Base-by-base conservation (phyloP, 83 land plant species). In the Picea engelmannii region DNA sequence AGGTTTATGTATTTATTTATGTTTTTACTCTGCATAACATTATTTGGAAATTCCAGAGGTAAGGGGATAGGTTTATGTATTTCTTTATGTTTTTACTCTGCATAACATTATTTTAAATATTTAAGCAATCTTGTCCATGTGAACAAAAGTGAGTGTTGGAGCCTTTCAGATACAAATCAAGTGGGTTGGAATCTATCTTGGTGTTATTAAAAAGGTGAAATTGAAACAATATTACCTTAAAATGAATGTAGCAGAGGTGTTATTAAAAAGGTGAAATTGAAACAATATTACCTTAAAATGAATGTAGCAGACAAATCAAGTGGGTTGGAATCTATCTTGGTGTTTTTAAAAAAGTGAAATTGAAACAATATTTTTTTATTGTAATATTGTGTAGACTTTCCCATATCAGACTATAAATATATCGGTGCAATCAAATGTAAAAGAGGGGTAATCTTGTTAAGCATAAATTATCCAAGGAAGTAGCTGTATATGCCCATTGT, bases 161-260 rank as follows among this genome's bases (percentile, higher is more conserved):
- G 92, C 92, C 55, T 98, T 94, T 84, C 94, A 42, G 92, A 82
- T 97, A 94, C 86, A 86, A 88, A 76, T 96, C 99, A 66, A 94
- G 98, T 82, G 93, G 92, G 8, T 24, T 94, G 83, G 90, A 86
- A 81, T 81, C 79, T 98, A 94, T 74, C 87, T 92, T 55, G 99
- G 99, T 80, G 87, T 98, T n/a, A 89, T 98, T 76, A 89, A 93
- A 74, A 98, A 98, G 93, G 95, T 96, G 66, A 55, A 77, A 73
- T 47, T 73, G 13, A 52, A 42, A 73, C 24, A 73, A 11, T 8
- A 44, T 7, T 12, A 20, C 0, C 21, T n/a, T 73, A n/a, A n/a
- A n/a, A n/a, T n/a, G n/a, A n/a, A n/a, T n/a, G n/a, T n/a, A n/a
- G n/a, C n/a, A n/a, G n/a, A n/a, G n/a, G n/a, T n/a, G n/a, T n/a